Percentiles rank a stretch among this genome's conserved stretches.
phyloP scores from a whole-genome alignment of 2,329 filamentous ascomycete genomes.

The Cadophora luteo-olivacea region DNA sequence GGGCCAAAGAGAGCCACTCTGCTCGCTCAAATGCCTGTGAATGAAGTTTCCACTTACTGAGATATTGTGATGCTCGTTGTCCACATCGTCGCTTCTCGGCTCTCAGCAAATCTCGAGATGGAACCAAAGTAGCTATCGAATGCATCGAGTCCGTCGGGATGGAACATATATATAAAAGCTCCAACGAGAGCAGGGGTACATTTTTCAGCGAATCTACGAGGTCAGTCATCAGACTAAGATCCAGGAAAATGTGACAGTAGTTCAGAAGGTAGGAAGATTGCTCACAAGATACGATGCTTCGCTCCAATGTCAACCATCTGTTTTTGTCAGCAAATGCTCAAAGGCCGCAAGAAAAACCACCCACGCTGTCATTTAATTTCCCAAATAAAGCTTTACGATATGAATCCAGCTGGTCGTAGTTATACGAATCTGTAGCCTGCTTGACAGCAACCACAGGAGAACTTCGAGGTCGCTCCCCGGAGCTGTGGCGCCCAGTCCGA shows the following conservation, averaged over 20 bases:
- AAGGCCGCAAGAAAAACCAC: not conserved
- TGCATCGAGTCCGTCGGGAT: slow-evolving; percentile 34
- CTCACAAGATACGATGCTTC: slow-evolving; percentile 35
- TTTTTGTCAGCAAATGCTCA: not conserved
- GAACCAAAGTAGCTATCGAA: slow-evolving; percentile 35
- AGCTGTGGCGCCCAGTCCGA: slow-evolving; percentile 2
- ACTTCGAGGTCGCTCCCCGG: not conserved
- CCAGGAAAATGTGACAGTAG: not conserved
- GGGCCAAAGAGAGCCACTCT: too few species aligned
- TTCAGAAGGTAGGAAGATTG: not conserved
- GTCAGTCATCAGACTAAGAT: not conserved
- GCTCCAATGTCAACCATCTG: slow-evolving; percentile 32
- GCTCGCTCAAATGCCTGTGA: too few species aligned
- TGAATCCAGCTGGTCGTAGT: slow-evolving; percentile 19
- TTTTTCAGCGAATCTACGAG: slow-evolving; percentile 32
- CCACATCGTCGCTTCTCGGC: slow-evolving; percentile 29
- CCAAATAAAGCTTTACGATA: slow-evolving; percentile 24
- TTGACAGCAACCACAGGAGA: slow-evolving; percentile 7
- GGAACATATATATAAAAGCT: slow-evolving; percentile 36
- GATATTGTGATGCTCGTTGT: slow-evolving; percentile 36
- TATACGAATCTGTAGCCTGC: slow-evolving; percentile 24
- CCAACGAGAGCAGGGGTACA: slow-evolving; percentile 31
- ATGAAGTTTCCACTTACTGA: slow-evolving; percentile 17
- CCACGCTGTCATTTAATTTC: slow-evolving; percentile 31
- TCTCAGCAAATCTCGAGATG: slow-evolving; percentile 29